These are phyloP conservation scores for Truncatella angustata DNA, from an alignment of 2,329 filamentous ascomycete genomes.

Conservation along the genomic window DNA sequence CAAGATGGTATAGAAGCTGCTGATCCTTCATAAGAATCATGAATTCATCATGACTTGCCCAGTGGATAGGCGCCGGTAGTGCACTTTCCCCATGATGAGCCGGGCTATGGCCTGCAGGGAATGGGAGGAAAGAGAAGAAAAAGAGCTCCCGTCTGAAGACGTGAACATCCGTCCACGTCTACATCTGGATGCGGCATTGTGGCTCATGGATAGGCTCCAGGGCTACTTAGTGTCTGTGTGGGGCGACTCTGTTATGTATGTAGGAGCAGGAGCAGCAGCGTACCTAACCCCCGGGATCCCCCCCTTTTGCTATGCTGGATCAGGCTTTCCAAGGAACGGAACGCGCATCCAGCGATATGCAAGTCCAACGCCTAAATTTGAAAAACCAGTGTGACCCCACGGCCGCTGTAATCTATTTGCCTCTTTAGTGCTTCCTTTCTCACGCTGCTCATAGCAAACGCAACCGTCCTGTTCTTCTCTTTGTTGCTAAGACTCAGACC, in stretches of 20 bases:
- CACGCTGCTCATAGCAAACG: background rate
- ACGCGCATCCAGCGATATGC: background rate
- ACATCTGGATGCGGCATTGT: background rate
- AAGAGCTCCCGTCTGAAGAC: too few relatives aligned
- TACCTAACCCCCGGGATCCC: too few relatives aligned
- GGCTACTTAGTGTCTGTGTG: background rate
- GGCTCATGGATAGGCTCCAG: background rate
- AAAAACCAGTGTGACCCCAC: background rate
- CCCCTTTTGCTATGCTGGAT: background rate
- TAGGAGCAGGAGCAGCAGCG: too few relatives aligned
- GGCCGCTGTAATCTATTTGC: constrained; percentile 5
- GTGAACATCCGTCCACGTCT: too few relatives aligned
- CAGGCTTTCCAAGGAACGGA: too few relatives aligned
- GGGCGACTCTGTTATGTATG: too few relatives aligned
- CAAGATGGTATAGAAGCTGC: constrained; percentile 1
- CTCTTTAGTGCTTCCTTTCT: background rate
- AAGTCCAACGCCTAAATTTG: constrained; percentile 6
- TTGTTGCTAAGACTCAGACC: background rate
- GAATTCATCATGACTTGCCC: background rate
- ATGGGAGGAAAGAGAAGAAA: too few relatives aligned
- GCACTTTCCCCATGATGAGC: background rate
- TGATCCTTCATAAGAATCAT: background rate
- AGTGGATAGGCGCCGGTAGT: background rate
- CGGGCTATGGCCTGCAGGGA: too few relatives aligned
- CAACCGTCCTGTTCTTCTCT: constrained; percentile 1